These are phyloP conservation scores for Penicillium sp. DNA, from an alignment of 2,329 filamentous ascomycete genomes.

Conservation along the genomic window DNA sequence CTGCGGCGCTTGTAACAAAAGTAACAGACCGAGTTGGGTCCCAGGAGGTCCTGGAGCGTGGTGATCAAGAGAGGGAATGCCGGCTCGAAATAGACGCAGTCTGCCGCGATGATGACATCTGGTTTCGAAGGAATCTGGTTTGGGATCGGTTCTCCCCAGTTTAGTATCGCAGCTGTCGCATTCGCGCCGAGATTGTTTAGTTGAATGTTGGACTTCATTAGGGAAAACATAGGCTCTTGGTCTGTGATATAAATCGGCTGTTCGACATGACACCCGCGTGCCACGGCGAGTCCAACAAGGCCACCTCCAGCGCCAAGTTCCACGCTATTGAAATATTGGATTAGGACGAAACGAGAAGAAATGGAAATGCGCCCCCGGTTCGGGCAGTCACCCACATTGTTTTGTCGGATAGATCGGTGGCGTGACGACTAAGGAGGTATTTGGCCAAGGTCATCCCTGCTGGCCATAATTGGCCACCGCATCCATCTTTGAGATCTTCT, in stretches of 20 bases:
- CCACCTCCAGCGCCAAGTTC: slow-evolving; percentile 92
- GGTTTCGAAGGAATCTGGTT: slow-evolving; percentile 54
- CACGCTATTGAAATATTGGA: slow-evolving; percentile 56
- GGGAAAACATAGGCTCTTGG: slow-evolving; percentile 75
- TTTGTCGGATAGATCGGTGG: slow-evolving; percentile 61
- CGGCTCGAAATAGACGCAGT: slow-evolving; percentile 96
- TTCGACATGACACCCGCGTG: slow-evolving; percentile 55
- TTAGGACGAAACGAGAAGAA: slow-evolving; percentile 1
- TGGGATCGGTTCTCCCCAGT: slow-evolving; percentile 64
- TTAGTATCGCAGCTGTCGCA: slow-evolving; percentile 69
- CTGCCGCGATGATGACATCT: slow-evolving; percentile 85
- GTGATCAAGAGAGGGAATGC: slow-evolving; percentile 83
- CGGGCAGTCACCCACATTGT: slow-evolving; percentile 66
- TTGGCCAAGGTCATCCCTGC: slow-evolving; percentile 85
- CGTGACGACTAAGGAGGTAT: slow-evolving; percentile 77
- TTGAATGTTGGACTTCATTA: slow-evolving; percentile 86
- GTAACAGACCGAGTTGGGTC: slow-evolving; percentile 65
- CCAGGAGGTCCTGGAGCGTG: slow-evolving; percentile 73
- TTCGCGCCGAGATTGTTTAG: slow-evolving; percentile 69
- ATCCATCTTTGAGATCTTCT: slow-evolving; percentile 83
- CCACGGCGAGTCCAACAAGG: slow-evolving; percentile 69
- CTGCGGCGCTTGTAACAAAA: slow-evolving; percentile 97
- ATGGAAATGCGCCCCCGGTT: background rate
- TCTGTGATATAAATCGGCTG: slow-evolving; percentile 76
- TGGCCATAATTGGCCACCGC: slow-evolving; percentile 92